These are phyloP conservation scores for Desmodesmus armatus DNA, from an alignment of 139 green algal genomes.

Conservation along the genomic window DNA sequence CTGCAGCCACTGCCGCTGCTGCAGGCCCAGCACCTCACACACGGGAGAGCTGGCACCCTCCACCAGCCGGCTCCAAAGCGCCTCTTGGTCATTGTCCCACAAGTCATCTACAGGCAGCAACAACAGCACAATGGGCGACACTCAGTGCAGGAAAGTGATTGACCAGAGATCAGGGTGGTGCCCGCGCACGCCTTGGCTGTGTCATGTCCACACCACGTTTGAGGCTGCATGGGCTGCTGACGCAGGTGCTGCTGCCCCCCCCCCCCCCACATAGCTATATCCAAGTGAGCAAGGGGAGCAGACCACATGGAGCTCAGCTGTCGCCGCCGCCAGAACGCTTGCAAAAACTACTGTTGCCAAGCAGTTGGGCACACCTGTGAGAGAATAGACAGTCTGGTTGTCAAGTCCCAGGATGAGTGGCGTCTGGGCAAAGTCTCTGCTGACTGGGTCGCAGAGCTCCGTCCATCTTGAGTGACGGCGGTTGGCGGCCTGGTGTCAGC, in stretches of 20 bases:
- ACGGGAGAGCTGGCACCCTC: slow-evolving; percentile 1
- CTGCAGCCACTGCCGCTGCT: slow-evolving; percentile 64
- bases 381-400: slow-evolving; percentile 40
- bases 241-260: no score
- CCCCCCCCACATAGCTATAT: no score
- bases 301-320: no score
- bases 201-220: no score
- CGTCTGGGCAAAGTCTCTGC: slow-evolving; percentile 40
- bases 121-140: no score
- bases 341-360: background rate
- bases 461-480: slow-evolving; percentile 33
- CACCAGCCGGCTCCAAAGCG: background rate
- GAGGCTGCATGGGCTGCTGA: no score
- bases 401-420: slow-evolving; percentile 45
- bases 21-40: slow-evolving; percentile 48
- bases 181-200: no score
- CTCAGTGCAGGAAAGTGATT: no score
- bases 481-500: slow-evolving; percentile 27
- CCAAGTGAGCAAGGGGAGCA: no score
- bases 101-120: no score
- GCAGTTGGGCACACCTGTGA: background rate
- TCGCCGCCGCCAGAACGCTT: slow-evolving; percentile 32
- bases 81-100: background rate
- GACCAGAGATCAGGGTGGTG: no score
- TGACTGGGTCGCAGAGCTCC: slow-evolving; percentile 60